A percentile compares a stretch with the other conserved stretches of the same genome.
Conservation (phyloP, 495 filamentous ascomycete genomes). For the Parachaetomium inaequale region DNA sequence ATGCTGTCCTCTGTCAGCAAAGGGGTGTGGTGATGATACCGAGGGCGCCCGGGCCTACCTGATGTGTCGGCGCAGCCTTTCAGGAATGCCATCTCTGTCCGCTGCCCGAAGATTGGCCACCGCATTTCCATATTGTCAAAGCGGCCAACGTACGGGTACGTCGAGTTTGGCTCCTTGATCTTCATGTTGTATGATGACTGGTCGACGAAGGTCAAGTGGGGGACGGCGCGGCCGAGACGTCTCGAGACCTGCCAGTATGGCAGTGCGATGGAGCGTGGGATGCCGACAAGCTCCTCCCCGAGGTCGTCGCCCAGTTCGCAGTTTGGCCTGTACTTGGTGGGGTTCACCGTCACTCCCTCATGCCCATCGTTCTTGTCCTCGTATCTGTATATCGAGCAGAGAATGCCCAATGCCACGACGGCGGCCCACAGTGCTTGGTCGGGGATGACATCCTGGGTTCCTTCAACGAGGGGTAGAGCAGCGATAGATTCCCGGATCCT, state of each 20-base stretch:
- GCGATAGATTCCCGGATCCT: conserved; percentile 47
- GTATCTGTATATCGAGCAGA: conserved; percentile 51
- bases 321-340: conserved; percentile 34
- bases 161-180: conserved; percentile 44
- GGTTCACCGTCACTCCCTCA: conserved; percentile 43
- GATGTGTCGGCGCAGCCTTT: conserved; percentile 44
- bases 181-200: conserved; percentile 52
- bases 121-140: conserved; percentile 51
- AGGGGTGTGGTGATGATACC: neutral
- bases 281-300: conserved; percentile 48
- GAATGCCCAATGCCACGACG: conserved; percentile 48
- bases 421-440: conserved; percentile 53
- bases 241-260: conserved; percentile 48
- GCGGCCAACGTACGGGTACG: conserved; percentile 45
- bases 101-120: conserved; percentile 52
- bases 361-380: conserved; percentile 51
- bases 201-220: conserved; percentile 50
- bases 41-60: conserved; percentile 20
- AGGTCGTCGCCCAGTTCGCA: conserved; percentile 48
- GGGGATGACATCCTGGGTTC: conserved; percentile 46
- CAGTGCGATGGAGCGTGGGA: conserved; percentile 46
- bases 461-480: conserved; percentile 46
- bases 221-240: conserved; percentile 46
- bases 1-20: conserved; percentile 25
- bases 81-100: conserved; percentile 48